These are phyloP conservation scores for Paecilomyces sp. DNA, from an alignment of 2,329 filamentous ascomycete species.

Conservation along the genomic window DNA sequence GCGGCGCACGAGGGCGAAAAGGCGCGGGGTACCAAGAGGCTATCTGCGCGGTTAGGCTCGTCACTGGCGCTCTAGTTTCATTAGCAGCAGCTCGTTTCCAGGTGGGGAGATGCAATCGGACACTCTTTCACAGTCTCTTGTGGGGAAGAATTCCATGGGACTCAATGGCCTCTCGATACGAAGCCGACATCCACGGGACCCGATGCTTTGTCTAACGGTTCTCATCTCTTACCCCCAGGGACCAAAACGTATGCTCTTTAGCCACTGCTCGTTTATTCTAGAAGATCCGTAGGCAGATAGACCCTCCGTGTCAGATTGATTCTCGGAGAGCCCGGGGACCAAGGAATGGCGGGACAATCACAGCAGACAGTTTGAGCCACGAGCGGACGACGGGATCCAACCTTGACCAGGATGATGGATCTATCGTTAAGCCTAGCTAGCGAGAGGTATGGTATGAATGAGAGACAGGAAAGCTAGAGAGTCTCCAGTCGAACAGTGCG, in stretches of 20 bases:
- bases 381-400: background rate
- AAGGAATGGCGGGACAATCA: background rate
- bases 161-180: background rate
- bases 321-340: background rate
- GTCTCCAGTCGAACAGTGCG: background rate
- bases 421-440: too few species aligned
- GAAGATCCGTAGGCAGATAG: too few species aligned
- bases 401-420: background rate
- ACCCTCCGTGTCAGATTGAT: background rate
- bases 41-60: background rate
- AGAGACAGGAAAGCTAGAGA: background rate
- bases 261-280: background rate
- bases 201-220: background rate
- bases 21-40: background rate
- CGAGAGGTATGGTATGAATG: background rate
- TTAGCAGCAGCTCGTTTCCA: background rate
- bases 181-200: background rate
- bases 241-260: background rate
- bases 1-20: background rate
- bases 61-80: background rate
- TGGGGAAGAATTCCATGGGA: background rate
- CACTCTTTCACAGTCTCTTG: background rate
- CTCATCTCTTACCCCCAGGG: background rate
- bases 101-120: background rate
- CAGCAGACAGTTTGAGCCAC: background rate